A percentile compares a stretch with the other conserved stretches of the same genome.
Conservation (phyloP, 257 asterid genomes). For the Dorcoceras hygrometricum region DNA sequence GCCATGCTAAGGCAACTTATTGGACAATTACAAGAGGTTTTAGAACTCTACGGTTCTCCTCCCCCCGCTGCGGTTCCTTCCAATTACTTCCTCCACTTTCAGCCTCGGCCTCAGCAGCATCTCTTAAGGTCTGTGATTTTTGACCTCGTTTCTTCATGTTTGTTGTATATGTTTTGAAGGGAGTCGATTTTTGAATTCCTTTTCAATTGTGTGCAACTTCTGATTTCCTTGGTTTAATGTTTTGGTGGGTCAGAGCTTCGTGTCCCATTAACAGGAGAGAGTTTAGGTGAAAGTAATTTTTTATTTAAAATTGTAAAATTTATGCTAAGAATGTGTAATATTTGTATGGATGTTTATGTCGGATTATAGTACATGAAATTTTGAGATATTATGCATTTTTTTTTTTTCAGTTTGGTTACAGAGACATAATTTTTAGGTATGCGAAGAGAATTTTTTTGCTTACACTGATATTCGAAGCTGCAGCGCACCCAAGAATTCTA, state of each 20-base stretch:
- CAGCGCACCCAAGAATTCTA: neutral
- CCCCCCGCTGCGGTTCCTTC: conserved; percentile 40
- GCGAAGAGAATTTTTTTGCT: neutral
- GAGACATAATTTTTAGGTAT: neutral
- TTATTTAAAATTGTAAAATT: no score
- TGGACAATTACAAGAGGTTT: conserved; percentile 71
- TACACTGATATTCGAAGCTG: neutral
- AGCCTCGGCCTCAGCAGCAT: conserved; percentile 36
- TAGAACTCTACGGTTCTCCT: conserved; percentile 65
- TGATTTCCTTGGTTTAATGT: conserved; percentile 18
- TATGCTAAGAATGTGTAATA: neutral
- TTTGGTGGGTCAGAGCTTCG: neutral
- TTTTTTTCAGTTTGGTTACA: no score
- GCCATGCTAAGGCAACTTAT: conserved; percentile 94
- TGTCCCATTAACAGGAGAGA: neutral
- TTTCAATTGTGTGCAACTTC: neutral
- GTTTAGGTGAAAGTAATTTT: neutral
- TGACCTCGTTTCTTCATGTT: neutral
- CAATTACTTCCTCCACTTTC: conserved; percentile 54
- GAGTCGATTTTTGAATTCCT: conserved; percentile 2
- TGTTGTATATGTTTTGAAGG: neutral
- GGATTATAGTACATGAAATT: neutral
- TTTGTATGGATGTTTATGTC: neutral
- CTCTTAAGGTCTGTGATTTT: conserved; percentile 45
- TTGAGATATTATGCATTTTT: neutral